A percentile compares a stretch with the other conserved stretches of the same genome.
Conservation (phyloP, 2,329 filamentous ascomycete species). For the Paecilomyces sp. region DNA sequence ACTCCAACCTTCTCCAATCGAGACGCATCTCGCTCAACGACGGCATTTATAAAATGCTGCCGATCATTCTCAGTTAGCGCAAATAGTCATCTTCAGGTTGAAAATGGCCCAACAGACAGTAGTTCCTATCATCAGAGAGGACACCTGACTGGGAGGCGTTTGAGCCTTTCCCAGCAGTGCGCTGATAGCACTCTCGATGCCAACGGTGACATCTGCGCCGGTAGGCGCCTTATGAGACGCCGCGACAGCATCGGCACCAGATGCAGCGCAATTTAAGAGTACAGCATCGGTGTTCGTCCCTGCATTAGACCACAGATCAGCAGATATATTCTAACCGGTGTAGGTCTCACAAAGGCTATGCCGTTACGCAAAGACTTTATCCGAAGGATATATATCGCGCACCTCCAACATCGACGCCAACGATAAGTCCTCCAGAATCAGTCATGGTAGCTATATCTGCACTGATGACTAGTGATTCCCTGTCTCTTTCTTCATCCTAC, state of each 20-base stretch:
- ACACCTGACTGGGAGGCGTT: conserved; percentile 32
- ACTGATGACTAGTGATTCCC: neutral
- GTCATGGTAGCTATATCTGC: neutral
- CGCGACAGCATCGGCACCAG: conserved; percentile 33
- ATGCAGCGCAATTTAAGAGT: conserved; percentile 36
- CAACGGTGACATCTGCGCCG: conserved; percentile 44
- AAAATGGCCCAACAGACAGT: conserved; percentile 2
- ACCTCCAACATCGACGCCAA: conserved; percentile 34
- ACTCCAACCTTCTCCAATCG: conserved; percentile 41
- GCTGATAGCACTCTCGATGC: conserved; percentile 42
- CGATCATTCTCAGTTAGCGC: neutral
- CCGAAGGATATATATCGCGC: neutral
- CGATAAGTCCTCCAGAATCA: conserved; percentile 8
- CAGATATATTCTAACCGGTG: neutral
- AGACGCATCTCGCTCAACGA: conserved; percentile 40
- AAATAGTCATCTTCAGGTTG: neutral
- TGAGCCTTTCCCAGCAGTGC: conserved; percentile 34
- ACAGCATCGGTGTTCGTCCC: conserved; percentile 38
- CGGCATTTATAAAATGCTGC: conserved; percentile 43
- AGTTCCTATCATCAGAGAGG: conserved; percentile 46
- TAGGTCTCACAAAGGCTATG: neutral
- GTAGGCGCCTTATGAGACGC: conserved; percentile 46
- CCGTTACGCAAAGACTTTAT: neutral
- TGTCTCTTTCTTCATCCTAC: neutral
- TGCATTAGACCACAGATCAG: neutral